Percentiles rank a stretch among this genome's conserved stretches.
Evolutionary conservation across 495 filamentous ascomycete genomes (phyloP).

Genomic region (Penicillium salamii): DNA sequence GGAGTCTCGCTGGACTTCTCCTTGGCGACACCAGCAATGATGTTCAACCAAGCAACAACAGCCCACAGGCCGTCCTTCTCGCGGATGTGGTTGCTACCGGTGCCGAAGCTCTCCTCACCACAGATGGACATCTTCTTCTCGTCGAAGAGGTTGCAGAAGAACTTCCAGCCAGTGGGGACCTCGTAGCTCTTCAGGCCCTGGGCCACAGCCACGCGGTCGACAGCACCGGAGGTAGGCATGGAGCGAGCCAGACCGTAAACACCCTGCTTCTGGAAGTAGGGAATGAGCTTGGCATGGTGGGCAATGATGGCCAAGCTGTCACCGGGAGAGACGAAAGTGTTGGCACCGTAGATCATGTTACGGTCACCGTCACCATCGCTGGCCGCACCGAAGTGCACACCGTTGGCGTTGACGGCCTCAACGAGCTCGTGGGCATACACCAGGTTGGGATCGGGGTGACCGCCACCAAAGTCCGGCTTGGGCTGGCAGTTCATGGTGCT

Average conservation of each 20-base stretch:
- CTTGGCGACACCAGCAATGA: conserved; percentile 91
- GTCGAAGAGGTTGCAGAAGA: conserved; percentile 98
- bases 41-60: conserved; percentile 95
- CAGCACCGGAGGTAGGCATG: conserved; percentile 95
- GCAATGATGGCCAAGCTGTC: conserved; percentile 97
- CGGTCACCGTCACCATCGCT: conserved; percentile 97
- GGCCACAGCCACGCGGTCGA: conserved; percentile 91
- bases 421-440: conserved; percentile 97
- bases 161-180: conserved; percentile 98
- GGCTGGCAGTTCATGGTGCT: conserved; percentile 94
- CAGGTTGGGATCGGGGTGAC: conserved; percentile 96
- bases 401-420: conserved; percentile 85
- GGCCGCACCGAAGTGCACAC: conserved; percentile 92
- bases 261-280: conserved; percentile 96
- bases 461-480: conserved; percentile 90
- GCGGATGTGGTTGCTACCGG: conserved; percentile 97
- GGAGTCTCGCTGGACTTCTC: conserved; percentile 69
- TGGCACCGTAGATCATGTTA: conserved; percentile 99
- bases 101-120: conserved; percentile 97
- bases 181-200: conserved; percentile 92
- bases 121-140: conserved; percentile 98
- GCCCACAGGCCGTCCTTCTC: conserved; percentile 99
- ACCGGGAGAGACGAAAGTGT: conserved; percentile 93
- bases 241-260: conserved; percentile 91
- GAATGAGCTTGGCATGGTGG: conserved; percentile 88